Evolutionary conservation across 2,329 filamentous ascomycete species (phyloP), one percentile per base, ranked within the genome.

Genomic region (Fusarium keratoplasticum): DNA sequence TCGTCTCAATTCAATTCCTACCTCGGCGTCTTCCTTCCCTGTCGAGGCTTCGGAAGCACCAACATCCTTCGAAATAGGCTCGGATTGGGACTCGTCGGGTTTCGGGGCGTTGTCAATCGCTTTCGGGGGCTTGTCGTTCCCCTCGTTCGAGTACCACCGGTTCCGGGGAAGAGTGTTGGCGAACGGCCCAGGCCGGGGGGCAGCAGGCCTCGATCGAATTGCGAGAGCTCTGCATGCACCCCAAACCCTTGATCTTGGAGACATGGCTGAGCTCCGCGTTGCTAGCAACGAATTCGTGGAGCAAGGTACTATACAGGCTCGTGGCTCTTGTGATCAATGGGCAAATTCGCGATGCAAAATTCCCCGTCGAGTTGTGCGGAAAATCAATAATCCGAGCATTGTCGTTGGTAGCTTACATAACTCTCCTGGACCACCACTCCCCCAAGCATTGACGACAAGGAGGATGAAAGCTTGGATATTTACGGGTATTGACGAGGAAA

Each of bases 191-290:
- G 76, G 67, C 59, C 76, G 72, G 62, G 75, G 72, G 66, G 76
- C 72, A 61, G 63, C 71, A 75, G 78, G 76, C 64, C 77, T 75
- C 75, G 79, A 76, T 38, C 75, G 78, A 69, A 81, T 64, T 62
- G 79, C 79, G 59, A 83, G 75, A 76, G 78, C 75, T 77, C 80
- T 80, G 65, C 82, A 82, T 72, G 78, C 81, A 40, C 79, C 79
- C 81, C 79, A 82, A 65, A 82, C 69, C 68, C 78, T 78, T 67
- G 79, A 75, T 76, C 78, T 78, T 66, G 81, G 73, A 79, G 80
- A 78, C 81, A 83, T 83, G 75, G 62, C 76, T 75, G 74, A 78
- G 76, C 77, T 76, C 77, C 75, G 73, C 77, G 75, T 76, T 72
- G 71, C 74, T 77, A 66, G 66, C 75, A 77, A 64, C 77, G 75